Conservation (phyloP, 257 asterid genomes). For the Plantago major region DNA sequence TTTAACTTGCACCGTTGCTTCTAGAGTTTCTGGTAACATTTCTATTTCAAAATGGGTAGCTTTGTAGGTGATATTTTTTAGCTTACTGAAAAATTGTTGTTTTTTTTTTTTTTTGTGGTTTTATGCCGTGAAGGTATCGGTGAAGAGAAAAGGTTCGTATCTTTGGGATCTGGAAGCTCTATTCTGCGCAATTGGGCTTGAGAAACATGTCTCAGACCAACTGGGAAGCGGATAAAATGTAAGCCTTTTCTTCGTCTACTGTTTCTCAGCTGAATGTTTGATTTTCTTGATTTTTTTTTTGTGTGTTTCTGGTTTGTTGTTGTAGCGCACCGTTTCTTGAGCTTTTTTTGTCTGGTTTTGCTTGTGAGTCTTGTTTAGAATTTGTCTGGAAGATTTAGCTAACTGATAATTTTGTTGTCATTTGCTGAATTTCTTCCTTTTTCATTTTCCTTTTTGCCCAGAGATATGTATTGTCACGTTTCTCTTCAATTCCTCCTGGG, state of each 20-base stretch:
- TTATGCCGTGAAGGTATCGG: slow-evolving; percentile 18
- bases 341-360: no score
- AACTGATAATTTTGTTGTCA: no score
- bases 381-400: no score
- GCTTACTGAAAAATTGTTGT: background rate
- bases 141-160: slow-evolving; percentile 11
- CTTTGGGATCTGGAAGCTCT: slow-evolving; percentile 41
- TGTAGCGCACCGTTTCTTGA: background rate
- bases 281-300: background rate
- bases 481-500: background rate
- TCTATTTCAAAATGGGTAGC: background rate
- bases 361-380: no score
- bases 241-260: slow-evolving; percentile 20
- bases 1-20: background rate
- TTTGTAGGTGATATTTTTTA: background rate
- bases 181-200: slow-evolving; percentile 21
- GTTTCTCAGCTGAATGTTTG: slow-evolving; percentile 7
- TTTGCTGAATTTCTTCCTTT: background rate
- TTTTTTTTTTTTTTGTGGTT: slow-evolving; percentile 5
- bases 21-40: slow-evolving; percentile 3
- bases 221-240: slow-evolving; percentile 99
- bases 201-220: slow-evolving; percentile 83
- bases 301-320: background rate
- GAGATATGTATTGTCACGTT: background rate
- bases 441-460: background rate